These are phyloP conservation scores for Albizia julibrissin DNA, from an alignment of 306 rosid genomes.

Conservation along the genomic window DNA sequence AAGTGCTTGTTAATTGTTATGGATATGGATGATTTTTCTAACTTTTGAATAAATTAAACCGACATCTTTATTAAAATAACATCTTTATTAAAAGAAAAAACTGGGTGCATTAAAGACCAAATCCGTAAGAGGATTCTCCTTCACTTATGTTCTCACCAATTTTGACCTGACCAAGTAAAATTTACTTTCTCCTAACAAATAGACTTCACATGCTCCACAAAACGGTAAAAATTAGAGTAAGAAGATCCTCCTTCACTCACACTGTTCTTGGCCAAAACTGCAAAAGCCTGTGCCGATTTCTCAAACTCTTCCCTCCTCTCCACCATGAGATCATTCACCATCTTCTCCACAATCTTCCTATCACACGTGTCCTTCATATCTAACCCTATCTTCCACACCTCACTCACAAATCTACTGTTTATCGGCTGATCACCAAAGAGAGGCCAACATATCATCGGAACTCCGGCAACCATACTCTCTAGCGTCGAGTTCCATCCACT, in stretches of 20 bases:
- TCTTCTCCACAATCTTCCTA: background rate
- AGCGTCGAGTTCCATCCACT: constrained; percentile 28
- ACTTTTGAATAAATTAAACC: too few relatives aligned
- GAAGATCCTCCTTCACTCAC: constrained; percentile 20
- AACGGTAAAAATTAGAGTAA: background rate
- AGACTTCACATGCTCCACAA: background rate
- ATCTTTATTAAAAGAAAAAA: too few relatives aligned
- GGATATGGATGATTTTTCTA: too few relatives aligned
- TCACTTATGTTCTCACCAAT: background rate
- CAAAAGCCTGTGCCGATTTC: background rate
- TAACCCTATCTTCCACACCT: constrained; percentile 6
- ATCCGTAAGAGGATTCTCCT: background rate
- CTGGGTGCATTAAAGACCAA: background rate
- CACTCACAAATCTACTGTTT: constrained; percentile 19
- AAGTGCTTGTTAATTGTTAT: too few relatives aligned
- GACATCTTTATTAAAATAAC: too few relatives aligned
- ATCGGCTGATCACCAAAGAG: background rate
- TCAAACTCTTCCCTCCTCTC: background rate
- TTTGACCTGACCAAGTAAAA: background rate
- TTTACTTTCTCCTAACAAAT: background rate
- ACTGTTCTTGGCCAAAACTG: background rate
- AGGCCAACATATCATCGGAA: constrained; percentile 30
- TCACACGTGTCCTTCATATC: constrained; percentile 26
- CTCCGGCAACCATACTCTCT: constrained; percentile 9
- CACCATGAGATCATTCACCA: constrained; percentile 20